A percentile compares a stretch with the other conserved stretches of the same genome.
These are phyloP conservation scores for Hansenula lynferdii DNA, from an alignment of 1,139 yeast species.

Conservation along the genomic window DNA sequence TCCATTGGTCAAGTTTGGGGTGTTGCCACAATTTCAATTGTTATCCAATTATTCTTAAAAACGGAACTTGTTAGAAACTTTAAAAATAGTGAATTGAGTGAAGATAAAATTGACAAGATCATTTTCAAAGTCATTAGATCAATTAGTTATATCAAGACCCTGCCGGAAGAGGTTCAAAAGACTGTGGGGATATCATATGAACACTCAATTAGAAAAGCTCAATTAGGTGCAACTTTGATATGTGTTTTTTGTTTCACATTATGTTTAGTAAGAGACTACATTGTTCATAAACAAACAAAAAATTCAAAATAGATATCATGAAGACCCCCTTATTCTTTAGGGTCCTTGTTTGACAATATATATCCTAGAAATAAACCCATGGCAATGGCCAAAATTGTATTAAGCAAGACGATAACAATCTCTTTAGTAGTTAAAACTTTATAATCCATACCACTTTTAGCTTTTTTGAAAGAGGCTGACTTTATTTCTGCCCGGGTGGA, in stretches of 20 bases:
- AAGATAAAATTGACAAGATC: conserved; percentile 5
- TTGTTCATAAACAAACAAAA: not conserved
- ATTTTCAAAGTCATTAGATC: conserved; percentile 8
- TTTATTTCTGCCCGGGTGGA: not conserved
- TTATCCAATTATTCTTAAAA: conserved; percentile 21
- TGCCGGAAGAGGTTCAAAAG: conserved; percentile 4
- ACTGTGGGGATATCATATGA: conserved; percentile 8
- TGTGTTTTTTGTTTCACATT: conserved; percentile 6
- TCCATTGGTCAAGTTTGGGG: conserved; percentile 40
- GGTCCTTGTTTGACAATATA: too few relatives aligned
- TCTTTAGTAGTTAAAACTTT: too few relatives aligned
- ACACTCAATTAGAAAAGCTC: conserved; percentile 11
- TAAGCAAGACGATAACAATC: too few relatives aligned
- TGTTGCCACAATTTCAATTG: conserved; percentile 32
- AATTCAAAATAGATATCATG: not conserved
- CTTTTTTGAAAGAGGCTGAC: too few relatives aligned
- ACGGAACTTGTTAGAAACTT: conserved; percentile 6
- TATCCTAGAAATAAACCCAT: too few relatives aligned
- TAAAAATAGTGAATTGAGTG: conserved; percentile 1
- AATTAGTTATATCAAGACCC: conserved; percentile 6
- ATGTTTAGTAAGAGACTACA: conserved; percentile 4
- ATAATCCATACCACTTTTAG: too few relatives aligned
- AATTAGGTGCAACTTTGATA: conserved; percentile 5
- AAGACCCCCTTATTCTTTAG: too few relatives aligned
- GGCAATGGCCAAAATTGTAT: too few relatives aligned